phyloP scores from a whole-genome alignment of 2,329 filamentous ascomycete genomes.

The Aureobasidium sp. region DNA sequence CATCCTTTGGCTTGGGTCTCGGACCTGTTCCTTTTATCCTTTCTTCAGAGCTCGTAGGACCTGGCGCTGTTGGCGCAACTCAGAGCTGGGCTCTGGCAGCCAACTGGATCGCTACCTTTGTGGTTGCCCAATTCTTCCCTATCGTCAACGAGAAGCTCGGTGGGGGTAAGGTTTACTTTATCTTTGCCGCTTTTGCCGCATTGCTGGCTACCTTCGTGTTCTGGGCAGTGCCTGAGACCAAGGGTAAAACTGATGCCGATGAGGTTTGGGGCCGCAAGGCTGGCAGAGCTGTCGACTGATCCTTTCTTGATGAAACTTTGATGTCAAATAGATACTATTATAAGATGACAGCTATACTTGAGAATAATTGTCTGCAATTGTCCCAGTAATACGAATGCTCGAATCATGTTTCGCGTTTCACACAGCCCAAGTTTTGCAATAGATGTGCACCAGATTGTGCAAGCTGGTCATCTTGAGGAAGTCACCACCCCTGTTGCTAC shows the following conservation, averaged over 20 bases:
- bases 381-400: neutral
- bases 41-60: slow-evolving; percentile 79
- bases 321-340: neutral
- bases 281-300: slow-evolving; percentile 8
- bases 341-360: neutral
- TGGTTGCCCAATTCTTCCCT: slow-evolving; percentile 93
- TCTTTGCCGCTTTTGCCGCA: slow-evolving; percentile 71
- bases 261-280: slow-evolving; percentile 77
- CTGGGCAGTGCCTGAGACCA: slow-evolving; percentile 72
- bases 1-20: slow-evolving; percentile 79
- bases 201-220: slow-evolving; percentile 63
- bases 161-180: slow-evolving; percentile 78
- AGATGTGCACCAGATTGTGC: neutral
- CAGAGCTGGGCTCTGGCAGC: slow-evolving; percentile 81
- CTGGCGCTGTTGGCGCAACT: slow-evolving; percentile 82
- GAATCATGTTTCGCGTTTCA: neutral
- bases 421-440: no score
- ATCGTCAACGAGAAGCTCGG: slow-evolving; percentile 70
- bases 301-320: neutral
- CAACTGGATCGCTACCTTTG: slow-evolving; percentile 83
- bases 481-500: neutral
- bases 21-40: slow-evolving; percentile 94
- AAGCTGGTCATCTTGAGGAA: neutral
- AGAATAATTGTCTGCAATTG: neutral
- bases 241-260: slow-evolving; percentile 70